A percentile compares a stretch with the other conserved stretches of the same genome.
These are phyloP conservation scores for Botryotinia calthae DNA, from an alignment of 2,329 filamentous ascomycete species.

Conservation along the genomic window DNA sequence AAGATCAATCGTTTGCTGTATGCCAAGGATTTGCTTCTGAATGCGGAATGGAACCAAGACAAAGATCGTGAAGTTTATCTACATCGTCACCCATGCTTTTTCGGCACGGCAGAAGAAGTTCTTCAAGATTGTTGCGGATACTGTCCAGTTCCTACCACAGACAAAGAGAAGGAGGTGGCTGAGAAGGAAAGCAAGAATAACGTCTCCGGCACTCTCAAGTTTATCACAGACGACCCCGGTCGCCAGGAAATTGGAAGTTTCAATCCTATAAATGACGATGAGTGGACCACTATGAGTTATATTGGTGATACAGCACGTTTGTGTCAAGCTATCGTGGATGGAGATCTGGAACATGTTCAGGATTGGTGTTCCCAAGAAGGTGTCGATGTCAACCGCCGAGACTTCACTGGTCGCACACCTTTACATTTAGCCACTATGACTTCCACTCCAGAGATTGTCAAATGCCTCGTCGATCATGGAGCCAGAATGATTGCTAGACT, in stretches of 20 bases:
- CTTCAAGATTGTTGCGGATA: constrained; percentile 78
- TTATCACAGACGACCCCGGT: constrained; percentile 78
- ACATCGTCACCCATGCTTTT: constrained; percentile 83
- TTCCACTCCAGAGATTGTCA: constrained; percentile 68
- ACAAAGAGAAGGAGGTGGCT: constrained; percentile 68
- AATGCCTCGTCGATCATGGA: constrained; percentile 67
- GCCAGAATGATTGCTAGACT: constrained; percentile 71
- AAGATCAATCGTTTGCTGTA: constrained; percentile 81
- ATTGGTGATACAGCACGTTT: constrained; percentile 74
- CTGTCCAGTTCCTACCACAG: constrained; percentile 67
- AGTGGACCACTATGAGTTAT: constrained; percentile 92
- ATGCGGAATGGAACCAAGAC: constrained; percentile 81
- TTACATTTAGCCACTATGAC: constrained; percentile 71
- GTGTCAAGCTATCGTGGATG: constrained; percentile 77
- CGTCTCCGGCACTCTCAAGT: constrained; percentile 69
- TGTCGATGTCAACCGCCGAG: constrained; percentile 68
- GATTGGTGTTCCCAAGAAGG: constrained; percentile 68
- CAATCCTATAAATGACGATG: constrained; percentile 75
- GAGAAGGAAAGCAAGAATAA: constrained; percentile 73
- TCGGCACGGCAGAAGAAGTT: constrained; percentile 71
- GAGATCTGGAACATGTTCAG: constrained; percentile 66
- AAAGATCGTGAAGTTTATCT: constrained; percentile 73
- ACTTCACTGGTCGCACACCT: constrained; percentile 76
- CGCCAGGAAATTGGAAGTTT: constrained; percentile 72
- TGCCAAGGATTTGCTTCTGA: constrained; percentile 76